phyloP scores from a whole-genome alignment of 495 filamentous ascomycete genomes.

The Parmelia sp. region DNA sequence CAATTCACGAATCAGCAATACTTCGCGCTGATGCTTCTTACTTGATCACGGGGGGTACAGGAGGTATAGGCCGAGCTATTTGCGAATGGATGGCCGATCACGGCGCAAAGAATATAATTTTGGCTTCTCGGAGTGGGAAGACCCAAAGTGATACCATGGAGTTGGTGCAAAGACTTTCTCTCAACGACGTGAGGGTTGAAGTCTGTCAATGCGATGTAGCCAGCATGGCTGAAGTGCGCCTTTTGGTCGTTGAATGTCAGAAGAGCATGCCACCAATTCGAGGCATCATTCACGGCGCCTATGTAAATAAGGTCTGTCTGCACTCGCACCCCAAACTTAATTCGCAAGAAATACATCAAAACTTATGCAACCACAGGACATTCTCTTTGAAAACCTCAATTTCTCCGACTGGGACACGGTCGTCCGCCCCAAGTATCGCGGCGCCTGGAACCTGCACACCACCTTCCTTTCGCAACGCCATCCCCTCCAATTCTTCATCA shows the following conservation, averaged over 20 bases:
- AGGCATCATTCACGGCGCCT: constrained; percentile 36
- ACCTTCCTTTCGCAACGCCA: constrained; percentile 6
- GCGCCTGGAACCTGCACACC: constrained; percentile 22
- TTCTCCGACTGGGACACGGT: constrained; percentile 31
- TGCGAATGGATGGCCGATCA: constrained; percentile 28
- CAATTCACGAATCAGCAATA: background rate
- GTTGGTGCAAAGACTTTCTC: constrained; percentile 20
- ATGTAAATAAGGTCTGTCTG: constrained; percentile 33
- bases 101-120: constrained; percentile 31
- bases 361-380: too few relatives aligned
- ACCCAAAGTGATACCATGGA: constrained; percentile 15
- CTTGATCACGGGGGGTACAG: constrained; percentile 34
- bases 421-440: constrained; percentile 23
- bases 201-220: constrained; percentile 33
- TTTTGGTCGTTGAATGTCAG: constrained; percentile 12
- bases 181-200: constrained; percentile 23
- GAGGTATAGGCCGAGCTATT: constrained; percentile 31
- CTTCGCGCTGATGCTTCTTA: constrained; percentile 26
- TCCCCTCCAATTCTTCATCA: constrained; percentile 35
- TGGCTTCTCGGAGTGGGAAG: constrained; percentile 31
- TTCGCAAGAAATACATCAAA: too few relatives aligned
- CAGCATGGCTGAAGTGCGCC: constrained; percentile 27
- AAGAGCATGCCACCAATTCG: constrained; percentile 30
- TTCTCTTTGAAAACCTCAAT: too few relatives aligned
- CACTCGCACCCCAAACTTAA: too few relatives aligned